Percentiles rank a stretch among this genome's conserved stretches.
phyloP scores from a whole-genome alignment of 2,329 filamentous ascomycete genomes.

The Huntiella abstrusa region DNA sequence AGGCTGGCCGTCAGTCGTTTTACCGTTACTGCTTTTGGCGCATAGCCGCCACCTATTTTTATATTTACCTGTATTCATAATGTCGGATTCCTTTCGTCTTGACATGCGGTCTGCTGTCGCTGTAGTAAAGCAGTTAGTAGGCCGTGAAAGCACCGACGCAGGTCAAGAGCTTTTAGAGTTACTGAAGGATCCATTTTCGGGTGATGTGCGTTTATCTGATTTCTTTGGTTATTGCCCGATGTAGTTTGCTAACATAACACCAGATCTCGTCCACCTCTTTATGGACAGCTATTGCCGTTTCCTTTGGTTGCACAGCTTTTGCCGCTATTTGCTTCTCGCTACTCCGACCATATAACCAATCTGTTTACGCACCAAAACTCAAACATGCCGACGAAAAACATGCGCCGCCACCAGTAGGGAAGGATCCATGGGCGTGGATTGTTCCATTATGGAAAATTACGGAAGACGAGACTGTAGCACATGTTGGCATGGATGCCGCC shows the following conservation, averaged over 20 bases:
- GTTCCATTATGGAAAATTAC: conserved; percentile 57
- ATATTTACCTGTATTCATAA: background rate
- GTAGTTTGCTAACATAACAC: conserved; percentile 1
- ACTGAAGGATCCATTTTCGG: conserved; percentile 31
- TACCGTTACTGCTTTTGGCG: too few species aligned
- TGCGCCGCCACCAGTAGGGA: conserved; percentile 69
- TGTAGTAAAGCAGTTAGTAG: conserved; percentile 2
- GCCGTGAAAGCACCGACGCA: conserved; percentile 15
- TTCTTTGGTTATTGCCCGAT: background rate
- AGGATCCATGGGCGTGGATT: conserved; percentile 77
- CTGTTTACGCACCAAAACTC: conserved; percentile 85
- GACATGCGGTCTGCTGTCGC: background rate
- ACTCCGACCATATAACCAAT: conserved; percentile 73
- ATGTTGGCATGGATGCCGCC: conserved; percentile 77
- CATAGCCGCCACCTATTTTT: too few species aligned
- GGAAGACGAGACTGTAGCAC: conserved; percentile 59
- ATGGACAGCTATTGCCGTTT: conserved; percentile 62
- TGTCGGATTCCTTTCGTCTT: background rate
- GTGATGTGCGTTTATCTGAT: conserved; percentile 20
- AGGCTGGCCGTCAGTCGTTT: too few species aligned
- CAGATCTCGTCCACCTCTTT: conserved; percentile 33
- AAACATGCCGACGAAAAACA: conserved; percentile 86
- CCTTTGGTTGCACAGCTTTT: conserved; percentile 52
- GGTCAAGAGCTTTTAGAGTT: conserved; percentile 28
- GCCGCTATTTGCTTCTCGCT: conserved; percentile 73